Base-by-base conservation (phyloP, 2,329 filamentous ascomycete genomes). In the Monosporascus sp. region DNA sequence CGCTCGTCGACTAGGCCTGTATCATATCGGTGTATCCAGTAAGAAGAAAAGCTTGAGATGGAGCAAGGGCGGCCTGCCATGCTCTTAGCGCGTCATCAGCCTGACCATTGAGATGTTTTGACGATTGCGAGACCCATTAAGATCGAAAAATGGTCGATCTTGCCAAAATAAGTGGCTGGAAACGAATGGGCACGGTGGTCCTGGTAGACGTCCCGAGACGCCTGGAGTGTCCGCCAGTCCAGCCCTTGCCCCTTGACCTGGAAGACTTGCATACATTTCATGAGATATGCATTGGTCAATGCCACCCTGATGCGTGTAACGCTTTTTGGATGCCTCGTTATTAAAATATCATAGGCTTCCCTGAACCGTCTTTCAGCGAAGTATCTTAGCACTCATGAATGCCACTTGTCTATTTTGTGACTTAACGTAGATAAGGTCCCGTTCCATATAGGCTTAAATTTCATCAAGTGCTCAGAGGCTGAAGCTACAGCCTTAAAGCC, bases 21-120 rank as follows among this genome's bases (percentile, higher is more conserved):
- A 56, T 52, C 52, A 54, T 54, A 34, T 56, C 55, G 11, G 55
- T 56, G 36, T 54, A 56, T 17, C 52, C 52, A 43, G 52, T 38
- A 7, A 26, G n/a, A 20, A 56, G 52, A 7, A 24, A 54, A 24
- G 14, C 26, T 40, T 20, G 27, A 7, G 52, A 56, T 2, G 50
- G 20, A n/a, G 47, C 46, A 36, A 54, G 49, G 20, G 55, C 55
- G n/a, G 27, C 38, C 22, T 53, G 27, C 54, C 51, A 56, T 11
- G 43, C 38, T 7, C 8, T 27, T 31, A 53, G 19, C 26, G 54
- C 51, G 19, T 27, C 8, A 16, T 53, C 44, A 8, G 47, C 27
- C 19, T 40, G 48, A 11, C 51, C 49, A 5, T 47, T 36, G 38
- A 56, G 24, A 17, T 56, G 51, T 14, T 14, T 51, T 8, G 17